These are phyloP conservation scores for Rhizophagus clarus DNA, from an alignment of 192 early-diverging fungal genomes.

Conservation along the genomic window DNA sequence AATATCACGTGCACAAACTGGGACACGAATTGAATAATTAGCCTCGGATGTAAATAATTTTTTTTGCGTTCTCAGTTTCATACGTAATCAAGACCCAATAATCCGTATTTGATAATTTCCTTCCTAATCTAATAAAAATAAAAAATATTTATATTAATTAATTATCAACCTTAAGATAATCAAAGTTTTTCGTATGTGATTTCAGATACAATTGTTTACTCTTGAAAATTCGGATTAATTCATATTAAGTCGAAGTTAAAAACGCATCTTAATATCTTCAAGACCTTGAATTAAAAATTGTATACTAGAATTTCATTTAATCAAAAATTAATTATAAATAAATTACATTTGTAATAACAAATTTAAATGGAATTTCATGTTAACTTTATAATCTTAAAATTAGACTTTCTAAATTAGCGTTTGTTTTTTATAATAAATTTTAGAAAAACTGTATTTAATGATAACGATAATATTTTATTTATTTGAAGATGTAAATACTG, in stretches of 20 bases:
- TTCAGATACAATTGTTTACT: constrained; percentile 53
- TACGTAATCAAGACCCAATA: constrained; percentile 56
- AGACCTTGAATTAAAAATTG: constrained; percentile 49
- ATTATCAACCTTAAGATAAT: constrained; percentile 31
- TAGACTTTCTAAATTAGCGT: no score
- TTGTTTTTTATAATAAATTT: no score
- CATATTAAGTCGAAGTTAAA: constrained; percentile 72
- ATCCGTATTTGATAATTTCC: constrained; percentile 36
- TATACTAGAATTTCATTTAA: no score
- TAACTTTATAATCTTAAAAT: no score
- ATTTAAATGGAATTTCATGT: constrained; percentile 86
- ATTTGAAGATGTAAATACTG: no score
- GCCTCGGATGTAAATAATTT: constrained; percentile 49
- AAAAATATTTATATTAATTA: background rate
- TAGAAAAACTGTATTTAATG: no score
- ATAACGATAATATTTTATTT: no score
- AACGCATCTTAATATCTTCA: constrained; percentile 69
- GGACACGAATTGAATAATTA: no score
- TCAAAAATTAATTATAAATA: background rate
- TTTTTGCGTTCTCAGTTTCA: constrained; percentile 43
- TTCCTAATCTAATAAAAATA: background rate
- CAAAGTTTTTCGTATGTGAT: background rate
- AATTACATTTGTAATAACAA: constrained; percentile 58
- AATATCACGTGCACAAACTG: no score
- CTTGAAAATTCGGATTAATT: constrained; percentile 82